These are phyloP conservation scores for Globisporangium camurandrum DNA, from an alignment of 352 stramenopile genomes.

Conservation along the genomic window DNA sequence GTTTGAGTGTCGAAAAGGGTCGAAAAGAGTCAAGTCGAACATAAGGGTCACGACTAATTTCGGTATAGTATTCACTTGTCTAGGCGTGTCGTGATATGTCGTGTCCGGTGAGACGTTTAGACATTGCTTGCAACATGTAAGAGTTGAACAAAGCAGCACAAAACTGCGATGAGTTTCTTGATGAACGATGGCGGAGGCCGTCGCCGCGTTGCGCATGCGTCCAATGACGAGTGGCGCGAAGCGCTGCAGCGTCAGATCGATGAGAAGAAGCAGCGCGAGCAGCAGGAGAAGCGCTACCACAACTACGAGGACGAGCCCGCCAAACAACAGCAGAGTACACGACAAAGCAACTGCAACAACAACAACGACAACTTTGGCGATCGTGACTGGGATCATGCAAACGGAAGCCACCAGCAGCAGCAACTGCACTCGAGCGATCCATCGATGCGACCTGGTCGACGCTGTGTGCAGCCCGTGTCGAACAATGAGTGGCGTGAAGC, in stretches of 20 bases:
- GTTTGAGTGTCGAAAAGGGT: too few species aligned
- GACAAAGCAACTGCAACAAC: neutral
- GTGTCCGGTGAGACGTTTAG: too few species aligned
- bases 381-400: slow-evolving; percentile 3
- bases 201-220: slow-evolving; percentile 18
- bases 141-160: too few species aligned
- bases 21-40: too few species aligned
- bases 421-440: too few species aligned
- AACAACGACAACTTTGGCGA: neutral
- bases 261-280: slow-evolving; percentile 20
- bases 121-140: too few species aligned
- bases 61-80: too few species aligned
- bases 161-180: slow-evolving; percentile 13
- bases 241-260: slow-evolving; percentile 27
- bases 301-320: neutral
- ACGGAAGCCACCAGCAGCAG: too few species aligned
- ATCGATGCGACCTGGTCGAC: slow-evolving; percentile 12
- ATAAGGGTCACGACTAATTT: too few species aligned
- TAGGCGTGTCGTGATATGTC: too few species aligned
- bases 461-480: slow-evolving; percentile 29
- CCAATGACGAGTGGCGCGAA: slow-evolving; percentile 27
- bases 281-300: slow-evolving; percentile 8
- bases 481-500: slow-evolving; percentile 31
- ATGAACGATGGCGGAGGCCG: slow-evolving; percentile 8
- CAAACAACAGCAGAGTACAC: neutral